These are phyloP conservation scores for Lycium barbarum DNA, from an alignment of 257 asterid species.

Conservation along the genomic window DNA sequence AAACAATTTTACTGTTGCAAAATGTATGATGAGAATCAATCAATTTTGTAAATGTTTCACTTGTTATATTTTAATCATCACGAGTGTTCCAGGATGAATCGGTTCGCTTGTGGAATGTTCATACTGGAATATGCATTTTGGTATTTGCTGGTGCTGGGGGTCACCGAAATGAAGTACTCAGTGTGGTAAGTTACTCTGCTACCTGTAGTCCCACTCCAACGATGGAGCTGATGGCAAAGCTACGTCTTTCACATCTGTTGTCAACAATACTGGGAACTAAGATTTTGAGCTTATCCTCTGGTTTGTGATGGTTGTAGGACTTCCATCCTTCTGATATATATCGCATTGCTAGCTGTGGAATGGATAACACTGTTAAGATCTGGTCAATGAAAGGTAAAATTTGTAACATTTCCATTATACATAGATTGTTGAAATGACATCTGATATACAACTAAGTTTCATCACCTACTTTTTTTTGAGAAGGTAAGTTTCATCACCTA, in stretches of 20 bases:
- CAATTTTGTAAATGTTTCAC: neutral
- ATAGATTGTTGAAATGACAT: neutral
- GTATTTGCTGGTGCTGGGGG: conserved; percentile 99
- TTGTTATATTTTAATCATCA: neutral
- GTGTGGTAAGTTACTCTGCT: conserved; percentile 68
- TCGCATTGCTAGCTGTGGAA: conserved; percentile 98
- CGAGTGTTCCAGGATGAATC: conserved; percentile 80
- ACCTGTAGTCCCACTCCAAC: conserved; percentile 16
- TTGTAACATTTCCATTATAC: no score
- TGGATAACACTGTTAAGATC: conserved; percentile 96
- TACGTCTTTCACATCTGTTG: neutral
- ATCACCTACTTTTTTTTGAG: no score
- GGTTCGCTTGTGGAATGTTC: conserved; percentile 95
- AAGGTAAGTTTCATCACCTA: neutral
- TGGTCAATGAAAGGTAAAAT: conserved; percentile 96
- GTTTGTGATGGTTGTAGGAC: conserved; percentile 60
- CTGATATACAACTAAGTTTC: neutral
- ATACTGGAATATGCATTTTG: conserved; percentile 97
- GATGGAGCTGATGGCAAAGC: neutral
- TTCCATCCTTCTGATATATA: conserved; percentile 95
- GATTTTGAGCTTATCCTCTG: conserved; percentile 31
- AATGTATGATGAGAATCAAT: neutral
- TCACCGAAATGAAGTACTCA: conserved; percentile 98
- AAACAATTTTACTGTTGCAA: neutral
- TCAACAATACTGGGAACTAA: neutral